Base-by-base conservation (phyloP, 2,329 filamentous ascomycete species). In the Phialocephala subalpina region DNA sequence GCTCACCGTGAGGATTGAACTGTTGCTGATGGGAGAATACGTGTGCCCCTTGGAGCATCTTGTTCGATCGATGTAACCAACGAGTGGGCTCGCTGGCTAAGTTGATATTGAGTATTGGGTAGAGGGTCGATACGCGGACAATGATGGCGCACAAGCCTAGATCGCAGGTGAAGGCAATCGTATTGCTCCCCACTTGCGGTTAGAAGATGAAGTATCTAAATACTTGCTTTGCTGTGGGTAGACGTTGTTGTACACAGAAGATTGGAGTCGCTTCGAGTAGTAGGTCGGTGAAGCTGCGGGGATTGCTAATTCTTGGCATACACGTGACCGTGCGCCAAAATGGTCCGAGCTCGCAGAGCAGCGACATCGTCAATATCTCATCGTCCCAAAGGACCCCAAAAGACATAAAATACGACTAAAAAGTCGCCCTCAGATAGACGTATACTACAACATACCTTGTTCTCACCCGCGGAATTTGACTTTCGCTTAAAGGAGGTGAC, bases 11-110 rank as follows among this genome's bases (percentile, higher is more conserved):
- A 59, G 84, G 85, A 71, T 86, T 75, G 57, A 75, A 85, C 75
- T 89, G 89, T 73, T 90, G 87, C 74, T 89, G 88, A 75, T 91
- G 89, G 69, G 86, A 87, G 79, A 90, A 91, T 75, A 90, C 83
- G 78, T 88, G 87, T 73, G 86, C 66, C 75, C 86, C 84, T 67
- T 84, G 85, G 82, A 90, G 86, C 87, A 90, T 90, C 69, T 67
- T 78, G 75, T 45, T 67, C 20, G 35, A 57, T 64, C 38, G 45
- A 65, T 53, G 27, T 58, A 60, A 69, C 65, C 68, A 63, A 63
- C 67, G 61, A 70, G 62, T 55, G 40, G 62, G 67, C 68, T 69
- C 59, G 65, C 67, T 61, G 71, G 69, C 64, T 70, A 58, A 40
- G 42, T 53, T 14, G 55, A 40, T 58, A 58, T 20, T 3, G 27